Conservation (phyloP, 306 rosid genomes). For the Crotalaria pallida region DNA sequence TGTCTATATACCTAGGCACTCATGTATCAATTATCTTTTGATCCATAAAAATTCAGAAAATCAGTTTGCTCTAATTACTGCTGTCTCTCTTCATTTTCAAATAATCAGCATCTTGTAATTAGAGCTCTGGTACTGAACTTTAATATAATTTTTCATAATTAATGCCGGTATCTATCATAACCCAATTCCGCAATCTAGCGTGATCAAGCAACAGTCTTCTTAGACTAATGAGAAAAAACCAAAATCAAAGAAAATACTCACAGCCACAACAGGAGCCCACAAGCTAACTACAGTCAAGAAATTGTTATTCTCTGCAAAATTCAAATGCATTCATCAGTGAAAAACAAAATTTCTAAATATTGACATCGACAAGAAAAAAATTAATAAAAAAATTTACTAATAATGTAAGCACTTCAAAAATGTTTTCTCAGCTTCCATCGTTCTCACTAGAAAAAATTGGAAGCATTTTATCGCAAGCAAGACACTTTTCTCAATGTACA, state of each 20-base stretch:
- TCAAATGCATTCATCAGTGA: constrained; percentile 22
- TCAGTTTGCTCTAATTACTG: too few relatives aligned
- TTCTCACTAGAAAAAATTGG: neutral
- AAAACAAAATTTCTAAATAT: neutral
- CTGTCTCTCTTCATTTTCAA: too few relatives aligned
- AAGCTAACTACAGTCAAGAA: constrained; percentile 63
- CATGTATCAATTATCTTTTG: too few relatives aligned
- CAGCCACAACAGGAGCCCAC: constrained; percentile 98
- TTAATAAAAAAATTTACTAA: neutral
- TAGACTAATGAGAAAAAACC: constrained; percentile 1
- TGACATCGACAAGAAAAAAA: neutral
- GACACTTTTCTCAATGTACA: neutral
- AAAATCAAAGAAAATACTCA: constrained; percentile 48
- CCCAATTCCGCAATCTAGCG: constrained; percentile 11
- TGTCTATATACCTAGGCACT: too few relatives aligned
- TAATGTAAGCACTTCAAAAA: neutral
- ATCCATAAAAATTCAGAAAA: too few relatives aligned
- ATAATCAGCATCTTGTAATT: neutral
- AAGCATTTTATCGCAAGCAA: neutral
- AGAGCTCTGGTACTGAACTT: neutral
- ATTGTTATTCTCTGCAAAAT: constrained; percentile 74
- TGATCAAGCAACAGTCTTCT: neutral
- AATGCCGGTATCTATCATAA: neutral
- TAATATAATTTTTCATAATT: neutral
- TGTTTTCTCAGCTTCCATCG: neutral